A percentile compares a stretch with the other conserved stretches of the same genome.
phyloP scores from a whole-genome alignment of 352 stramenopile genomes.

The Phytophthora sansomeana region DNA sequence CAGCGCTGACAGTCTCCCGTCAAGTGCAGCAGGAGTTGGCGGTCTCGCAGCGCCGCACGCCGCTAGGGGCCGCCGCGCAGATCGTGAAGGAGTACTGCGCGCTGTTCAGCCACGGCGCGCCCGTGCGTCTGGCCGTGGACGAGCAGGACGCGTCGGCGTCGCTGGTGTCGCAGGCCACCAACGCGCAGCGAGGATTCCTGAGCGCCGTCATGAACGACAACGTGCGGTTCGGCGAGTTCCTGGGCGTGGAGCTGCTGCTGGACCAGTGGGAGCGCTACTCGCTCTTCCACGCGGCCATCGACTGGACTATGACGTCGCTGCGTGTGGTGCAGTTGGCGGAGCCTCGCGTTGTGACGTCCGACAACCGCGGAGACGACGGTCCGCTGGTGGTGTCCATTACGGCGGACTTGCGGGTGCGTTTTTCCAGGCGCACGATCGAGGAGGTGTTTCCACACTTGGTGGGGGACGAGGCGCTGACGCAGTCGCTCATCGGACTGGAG shows the following conservation, averaged over 20 bases:
- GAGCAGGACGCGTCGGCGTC: slow-evolving; percentile 16
- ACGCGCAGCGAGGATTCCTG: slow-evolving; percentile 42
- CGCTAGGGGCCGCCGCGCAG: slow-evolving; percentile 23
- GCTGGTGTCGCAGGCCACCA: slow-evolving; percentile 22
- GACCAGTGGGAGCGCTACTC: slow-evolving; percentile 78
- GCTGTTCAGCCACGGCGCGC: slow-evolving; percentile 53
- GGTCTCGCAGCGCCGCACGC: no score
- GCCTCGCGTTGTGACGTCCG: no score
- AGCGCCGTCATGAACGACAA: slow-evolving; percentile 44
- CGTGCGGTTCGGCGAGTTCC: slow-evolving; percentile 53
- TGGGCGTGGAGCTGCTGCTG: slow-evolving; percentile 49
- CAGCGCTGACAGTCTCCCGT: no score
- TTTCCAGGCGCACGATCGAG: no score
- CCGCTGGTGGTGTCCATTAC: no score
- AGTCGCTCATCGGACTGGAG: no score
- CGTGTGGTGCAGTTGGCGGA: no score
- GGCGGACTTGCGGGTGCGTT: no score
- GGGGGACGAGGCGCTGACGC: no score
- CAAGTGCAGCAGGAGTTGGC: no score
- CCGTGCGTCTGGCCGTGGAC: slow-evolving; percentile 45
- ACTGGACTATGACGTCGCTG: slow-evolving; percentile 65
- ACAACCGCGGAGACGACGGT: no score
- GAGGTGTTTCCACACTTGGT: no score
- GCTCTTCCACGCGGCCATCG: slow-evolving; percentile 57
- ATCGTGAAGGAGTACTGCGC: slow-evolving; percentile 56